A percentile compares a stretch with the other conserved stretches of the same genome.
Conservation (phyloP, 2,329 filamentous ascomycete species). For the Sordariomycetes sp. region DNA sequence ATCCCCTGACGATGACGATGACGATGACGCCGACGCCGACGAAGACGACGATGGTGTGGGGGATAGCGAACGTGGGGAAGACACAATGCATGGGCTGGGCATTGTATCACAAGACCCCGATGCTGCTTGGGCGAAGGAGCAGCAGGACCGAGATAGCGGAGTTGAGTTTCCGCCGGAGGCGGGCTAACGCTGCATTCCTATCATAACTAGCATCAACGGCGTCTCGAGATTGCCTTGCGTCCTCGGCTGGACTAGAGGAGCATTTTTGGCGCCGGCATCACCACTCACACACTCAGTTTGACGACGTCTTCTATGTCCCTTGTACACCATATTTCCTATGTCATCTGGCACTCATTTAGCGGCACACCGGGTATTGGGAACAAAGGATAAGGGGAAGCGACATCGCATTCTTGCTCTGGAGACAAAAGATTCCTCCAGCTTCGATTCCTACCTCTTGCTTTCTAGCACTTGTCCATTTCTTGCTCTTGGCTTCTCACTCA, state of each 20-base stretch:
- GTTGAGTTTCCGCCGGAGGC: conserved; percentile 29
- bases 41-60: background rate
- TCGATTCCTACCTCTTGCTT: background rate
- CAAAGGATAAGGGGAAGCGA: background rate
- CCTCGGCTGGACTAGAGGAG: background rate
- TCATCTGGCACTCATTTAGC: background rate
- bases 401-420: background rate
- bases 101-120: conserved; percentile 9
- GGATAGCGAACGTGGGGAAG: background rate
- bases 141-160: conserved; percentile 41
- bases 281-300: background rate
- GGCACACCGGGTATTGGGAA: background rate
- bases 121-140: conserved; percentile 22
- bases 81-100: conserved; percentile 8
- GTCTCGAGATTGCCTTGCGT: conserved; percentile 5
- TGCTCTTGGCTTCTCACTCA: background rate
- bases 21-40: background rate
- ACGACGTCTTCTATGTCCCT: background rate
- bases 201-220: conserved; percentile 8
- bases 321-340: background rate
- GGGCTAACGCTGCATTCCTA: conserved; percentile 11
- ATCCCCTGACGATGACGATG: conserved; percentile 48
- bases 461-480: background rate
- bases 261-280: background rate
- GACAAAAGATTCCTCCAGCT: background rate